Evolutionary conservation across 1,139 yeast genomes (phyloP).

Genomic region (Scheffersomyces parashehatae): DNA sequence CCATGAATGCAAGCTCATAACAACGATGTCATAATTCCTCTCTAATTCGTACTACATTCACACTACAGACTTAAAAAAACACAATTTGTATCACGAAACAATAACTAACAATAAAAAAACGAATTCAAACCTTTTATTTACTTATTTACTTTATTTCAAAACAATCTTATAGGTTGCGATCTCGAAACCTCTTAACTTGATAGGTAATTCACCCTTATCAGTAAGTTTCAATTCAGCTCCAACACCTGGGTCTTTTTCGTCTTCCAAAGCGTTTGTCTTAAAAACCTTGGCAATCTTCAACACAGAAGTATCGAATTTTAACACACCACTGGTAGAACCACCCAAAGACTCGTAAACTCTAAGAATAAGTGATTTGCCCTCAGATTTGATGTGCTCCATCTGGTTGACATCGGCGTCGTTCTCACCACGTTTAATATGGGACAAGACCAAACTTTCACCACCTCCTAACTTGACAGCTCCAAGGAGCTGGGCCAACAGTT

Average conservation of each 20-base stretch:
- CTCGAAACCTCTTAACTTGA: conserved; percentile 74
- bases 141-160: conserved; percentile 18
- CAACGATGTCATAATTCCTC: not conserved
- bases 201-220: conserved; percentile 31
- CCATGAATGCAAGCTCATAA: not conserved
- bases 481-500: conserved; percentile 19
- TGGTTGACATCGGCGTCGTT: conserved; percentile 65
- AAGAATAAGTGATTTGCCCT: conserved; percentile 55
- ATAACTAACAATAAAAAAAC: conserved; percentile 4
- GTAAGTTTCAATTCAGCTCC: conserved; percentile 24
- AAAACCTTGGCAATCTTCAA: conserved; percentile 49
- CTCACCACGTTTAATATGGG: conserved; percentile 85
- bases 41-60: not conserved
- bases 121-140: not conserved
- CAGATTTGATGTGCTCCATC: conserved; percentile 10
- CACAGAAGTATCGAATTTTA: conserved; percentile 36
- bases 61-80: not conserved
- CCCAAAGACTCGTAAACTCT: conserved; percentile 88
- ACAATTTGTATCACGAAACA: conserved; percentile 6
- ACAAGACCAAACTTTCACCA: conserved; percentile 67
- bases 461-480: conserved; percentile 37
- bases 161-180: conserved; percentile 64
- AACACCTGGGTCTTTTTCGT: conserved; percentile 31
- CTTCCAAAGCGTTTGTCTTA: conserved; percentile 74
- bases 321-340: conserved; percentile 59